A percentile compares a stretch with the other conserved stretches of the same genome.
Evolutionary conservation across 2,329 filamentous ascomycete genomes (phyloP).

Genomic region (Neospermospora avenae): DNA sequence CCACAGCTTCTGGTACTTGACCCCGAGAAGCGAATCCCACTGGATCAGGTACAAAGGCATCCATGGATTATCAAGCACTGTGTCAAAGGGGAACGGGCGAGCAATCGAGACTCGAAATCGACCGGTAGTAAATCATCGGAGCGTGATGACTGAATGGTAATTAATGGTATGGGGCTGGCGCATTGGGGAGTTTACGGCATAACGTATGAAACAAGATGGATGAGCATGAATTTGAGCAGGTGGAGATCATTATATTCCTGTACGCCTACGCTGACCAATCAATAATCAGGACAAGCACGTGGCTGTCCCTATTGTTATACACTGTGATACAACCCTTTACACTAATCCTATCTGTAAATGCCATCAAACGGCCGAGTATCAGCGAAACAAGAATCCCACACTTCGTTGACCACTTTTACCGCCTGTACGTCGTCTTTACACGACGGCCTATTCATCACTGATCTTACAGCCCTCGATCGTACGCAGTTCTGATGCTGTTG

Average conservation of each 20-base stretch:
- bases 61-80: constrained; percentile 98
- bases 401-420: constrained; percentile 84
- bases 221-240: constrained; percentile 30
- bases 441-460: constrained; percentile 71
- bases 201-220: constrained; percentile 16
- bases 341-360: constrained; percentile 67
- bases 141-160: constrained; percentile 31
- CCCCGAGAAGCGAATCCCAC: constrained; percentile 85
- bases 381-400: constrained; percentile 96
- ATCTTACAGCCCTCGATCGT: constrained; percentile 72
- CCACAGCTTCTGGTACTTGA: constrained; percentile 79
- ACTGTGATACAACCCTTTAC: constrained; percentile 26
- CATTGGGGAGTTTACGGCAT: constrained; percentile 19
- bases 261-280: constrained; percentile 34
- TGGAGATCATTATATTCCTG: constrained; percentile 32
- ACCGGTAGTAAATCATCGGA: constrained; percentile 32
- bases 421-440: constrained; percentile 87
- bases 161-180: constrained; percentile 27
- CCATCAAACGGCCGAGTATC: constrained; percentile 97
- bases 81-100: constrained; percentile 42
- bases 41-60: constrained; percentile 84
- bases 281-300: constrained; percentile 21
- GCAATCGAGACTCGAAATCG: constrained; percentile 35
- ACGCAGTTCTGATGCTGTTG: constrained; percentile 95
- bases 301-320: constrained; percentile 8